phyloP scores from a whole-genome alignment of 2,329 filamentous ascomycete species.

The Fusarium albidum region DNA sequence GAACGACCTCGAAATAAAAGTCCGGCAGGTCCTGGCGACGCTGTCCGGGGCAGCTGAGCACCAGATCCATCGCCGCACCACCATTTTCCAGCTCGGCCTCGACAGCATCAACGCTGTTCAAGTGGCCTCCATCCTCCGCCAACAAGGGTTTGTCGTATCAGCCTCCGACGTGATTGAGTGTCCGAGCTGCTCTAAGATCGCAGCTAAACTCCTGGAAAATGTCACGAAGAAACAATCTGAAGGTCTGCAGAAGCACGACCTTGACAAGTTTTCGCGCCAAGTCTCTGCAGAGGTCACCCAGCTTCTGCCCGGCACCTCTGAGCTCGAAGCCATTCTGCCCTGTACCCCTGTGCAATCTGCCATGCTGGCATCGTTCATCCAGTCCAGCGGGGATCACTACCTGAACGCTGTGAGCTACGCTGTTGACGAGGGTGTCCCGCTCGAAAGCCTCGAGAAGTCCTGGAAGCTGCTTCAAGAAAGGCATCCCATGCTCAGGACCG shows the following conservation, averaged over 20 bases:
- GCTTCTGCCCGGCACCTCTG: constrained; percentile 23
- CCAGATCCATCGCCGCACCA: constrained; percentile 67
- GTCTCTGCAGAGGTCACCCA: constrained; percentile 42
- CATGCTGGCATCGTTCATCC: constrained; percentile 78
- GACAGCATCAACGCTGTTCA: constrained; percentile 91
- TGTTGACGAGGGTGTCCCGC: constrained; percentile 51
- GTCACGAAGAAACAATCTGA: constrained; percentile 3
- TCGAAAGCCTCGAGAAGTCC: constrained; percentile 57
- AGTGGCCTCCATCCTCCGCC: constrained; percentile 73
- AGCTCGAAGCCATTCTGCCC: constrained; percentile 70
- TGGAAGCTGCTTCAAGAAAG: constrained; percentile 64
- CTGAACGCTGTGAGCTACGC: constrained; percentile 74
- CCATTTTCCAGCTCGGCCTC: constrained; percentile 87
- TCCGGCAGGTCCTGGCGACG: constrained; percentile 65
- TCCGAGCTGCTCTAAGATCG: constrained; percentile 55
- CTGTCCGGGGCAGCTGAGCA: constrained; percentile 62
- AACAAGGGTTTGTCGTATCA: constrained; percentile 63
- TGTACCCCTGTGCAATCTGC: constrained; percentile 83
- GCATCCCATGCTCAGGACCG: constrained; percentile 79
- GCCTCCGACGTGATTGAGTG: constrained; percentile 79
- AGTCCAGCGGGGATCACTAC: constrained; percentile 73
- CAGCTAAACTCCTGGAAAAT: constrained; percentile 37
- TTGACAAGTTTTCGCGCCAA: constrained; percentile 48
- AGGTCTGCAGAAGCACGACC: constrained; percentile 45
- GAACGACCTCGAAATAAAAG: constrained; percentile 57